phyloP scores from a whole-genome alignment of 371 early-diverging fungal species.

The Homolaphlyctis polyrhiza region DNA sequence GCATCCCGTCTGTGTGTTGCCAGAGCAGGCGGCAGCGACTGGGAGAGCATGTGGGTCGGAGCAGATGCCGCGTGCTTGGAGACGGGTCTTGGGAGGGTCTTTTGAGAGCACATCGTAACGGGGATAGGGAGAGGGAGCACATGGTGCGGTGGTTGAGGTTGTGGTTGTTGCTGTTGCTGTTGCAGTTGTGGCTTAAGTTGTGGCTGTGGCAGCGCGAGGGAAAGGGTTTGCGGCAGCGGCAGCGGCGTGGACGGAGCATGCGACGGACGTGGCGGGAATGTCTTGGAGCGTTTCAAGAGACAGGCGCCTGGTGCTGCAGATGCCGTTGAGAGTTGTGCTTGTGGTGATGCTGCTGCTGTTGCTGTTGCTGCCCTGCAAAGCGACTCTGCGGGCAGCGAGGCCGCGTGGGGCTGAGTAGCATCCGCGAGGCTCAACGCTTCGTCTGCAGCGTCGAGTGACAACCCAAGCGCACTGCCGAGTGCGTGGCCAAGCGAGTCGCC shows the following conservation, averaged over 20 bases:
- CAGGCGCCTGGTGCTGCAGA: too few relatives aligned
- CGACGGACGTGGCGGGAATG: constrained; percentile 1
- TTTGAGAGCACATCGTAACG: too few relatives aligned
- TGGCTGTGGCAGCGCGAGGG: too few relatives aligned
- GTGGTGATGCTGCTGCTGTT: not conserved
- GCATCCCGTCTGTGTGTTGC: too few relatives aligned
- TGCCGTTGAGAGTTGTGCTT: not conserved
- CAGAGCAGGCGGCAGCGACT: too few relatives aligned
- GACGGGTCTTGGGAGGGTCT: too few relatives aligned
- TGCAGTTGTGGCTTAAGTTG: not conserved
- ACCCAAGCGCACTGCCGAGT: not conserved
- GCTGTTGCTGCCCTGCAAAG: not conserved
- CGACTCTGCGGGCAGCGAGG: not conserved
- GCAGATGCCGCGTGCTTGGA: too few relatives aligned
- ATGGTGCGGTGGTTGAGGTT: not conserved
- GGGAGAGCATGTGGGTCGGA: too few relatives aligned
- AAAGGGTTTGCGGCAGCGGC: too few relatives aligned
- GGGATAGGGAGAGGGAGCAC: too few relatives aligned
- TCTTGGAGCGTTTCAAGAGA: constrained; percentile 5
- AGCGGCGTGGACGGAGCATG: not conserved
- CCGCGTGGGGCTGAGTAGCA: not conserved
- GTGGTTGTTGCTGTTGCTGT: not conserved
- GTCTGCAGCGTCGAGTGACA: not conserved
- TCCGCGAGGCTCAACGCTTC: not conserved
- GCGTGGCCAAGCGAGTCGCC: too few relatives aligned